phyloP scores from a whole-genome alignment of 371 early-diverging fungal genomes.

The Coemansia sp. region DNA sequence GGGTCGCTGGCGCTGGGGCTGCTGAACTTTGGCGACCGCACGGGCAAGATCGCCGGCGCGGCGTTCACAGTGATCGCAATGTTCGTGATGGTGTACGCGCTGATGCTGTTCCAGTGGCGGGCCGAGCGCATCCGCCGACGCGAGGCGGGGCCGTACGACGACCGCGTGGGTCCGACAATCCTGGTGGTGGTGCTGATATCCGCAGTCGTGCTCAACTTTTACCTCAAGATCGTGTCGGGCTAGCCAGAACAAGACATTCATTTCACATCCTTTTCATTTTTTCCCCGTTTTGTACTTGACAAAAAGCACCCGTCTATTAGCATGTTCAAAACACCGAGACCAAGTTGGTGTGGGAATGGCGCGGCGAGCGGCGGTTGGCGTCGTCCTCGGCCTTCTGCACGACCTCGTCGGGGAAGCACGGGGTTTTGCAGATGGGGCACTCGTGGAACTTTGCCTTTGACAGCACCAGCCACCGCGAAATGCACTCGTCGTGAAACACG shows the following conservation, averaged over 20 bases:
- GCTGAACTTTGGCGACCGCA: slow-evolving; percentile 81
- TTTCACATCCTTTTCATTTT: not conserved
- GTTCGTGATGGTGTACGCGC: slow-evolving; percentile 84
- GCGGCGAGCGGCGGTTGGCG: not conserved
- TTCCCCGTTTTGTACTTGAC: not conserved
- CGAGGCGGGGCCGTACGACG: slow-evolving; percentile 79
- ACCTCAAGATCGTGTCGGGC: slow-evolving; percentile 64
- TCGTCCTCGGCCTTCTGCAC: slow-evolving; percentile 22
- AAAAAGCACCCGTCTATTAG: too few relatives aligned
- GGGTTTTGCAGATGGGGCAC: slow-evolving; percentile 63
- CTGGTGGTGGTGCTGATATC: slow-evolving; percentile 81
- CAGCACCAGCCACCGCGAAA: slow-evolving; percentile 67
- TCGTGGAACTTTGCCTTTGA: slow-evolving; percentile 47
- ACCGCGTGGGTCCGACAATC: slow-evolving; percentile 78
- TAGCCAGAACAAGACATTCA: slow-evolving; percentile 54
- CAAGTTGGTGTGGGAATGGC: not conserved
- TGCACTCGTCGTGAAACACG: slow-evolving; percentile 68
- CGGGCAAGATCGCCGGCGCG: slow-evolving; percentile 71
- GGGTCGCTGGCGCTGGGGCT: slow-evolving; percentile 78
- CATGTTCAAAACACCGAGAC: slow-evolving; percentile 21
- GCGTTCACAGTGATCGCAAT: slow-evolving; percentile 81
- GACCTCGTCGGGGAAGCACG: slow-evolving; percentile 34
- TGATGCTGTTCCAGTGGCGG: slow-evolving; percentile 92
- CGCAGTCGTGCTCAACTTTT: slow-evolving; percentile 87
- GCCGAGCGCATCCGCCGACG: slow-evolving; percentile 72